Base-by-base conservation (phyloP, 352 stramenopile genomes). In the Phytopythium kandeliae region DNA sequence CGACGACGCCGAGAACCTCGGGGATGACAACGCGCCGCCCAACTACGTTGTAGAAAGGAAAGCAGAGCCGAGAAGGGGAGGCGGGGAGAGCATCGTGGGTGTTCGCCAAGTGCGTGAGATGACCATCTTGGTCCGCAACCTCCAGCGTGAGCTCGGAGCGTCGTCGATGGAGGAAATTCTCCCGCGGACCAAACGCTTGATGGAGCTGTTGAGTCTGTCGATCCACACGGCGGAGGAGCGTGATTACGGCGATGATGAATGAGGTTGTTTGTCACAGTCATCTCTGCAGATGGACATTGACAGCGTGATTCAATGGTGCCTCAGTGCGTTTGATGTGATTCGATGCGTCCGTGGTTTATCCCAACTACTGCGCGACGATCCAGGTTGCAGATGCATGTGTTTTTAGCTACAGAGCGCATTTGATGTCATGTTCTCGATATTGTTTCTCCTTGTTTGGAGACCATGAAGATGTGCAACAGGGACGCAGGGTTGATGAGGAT, bases 61-160 rank as follows among this genome's bases (percentile, higher is more conserved):
- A 16, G 42, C 35, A 47, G 34, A 50, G 38, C 51, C 54, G 11
- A 44, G 43, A n/a, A 10, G 43, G 10, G 45, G 46, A 37, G 51
- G 26, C 31, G 55, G 34, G 24, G 50, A 34, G 34, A 54, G 73
- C 19, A 56, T 93, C 9, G 68, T 66, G 6, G 82, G 82, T 1
- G 67, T 91, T 26, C 79, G 61, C 10, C 62, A 91, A 78, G 82
- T 93, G 19, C 78, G 82, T 0, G 61, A 86, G 46, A 88, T 91
- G 75, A 75, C 66, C 24, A 57, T 90, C 21, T 55, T 91, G 12
- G 54, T 93, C 0, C 77, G 74, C n/a, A 67, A 81, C 8, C 69
- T 93, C 1, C 88, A 90, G 51, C 79, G 74, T n/a, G 82, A 90
- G 51, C 62, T 93, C 5, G 82, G 82, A 2, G 82, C 82, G 24